These are phyloP conservation scores for Colletotrichum gigasporum DNA, from an alignment of 2,329 filamentous ascomycete genomes.

Conservation along the genomic window DNA sequence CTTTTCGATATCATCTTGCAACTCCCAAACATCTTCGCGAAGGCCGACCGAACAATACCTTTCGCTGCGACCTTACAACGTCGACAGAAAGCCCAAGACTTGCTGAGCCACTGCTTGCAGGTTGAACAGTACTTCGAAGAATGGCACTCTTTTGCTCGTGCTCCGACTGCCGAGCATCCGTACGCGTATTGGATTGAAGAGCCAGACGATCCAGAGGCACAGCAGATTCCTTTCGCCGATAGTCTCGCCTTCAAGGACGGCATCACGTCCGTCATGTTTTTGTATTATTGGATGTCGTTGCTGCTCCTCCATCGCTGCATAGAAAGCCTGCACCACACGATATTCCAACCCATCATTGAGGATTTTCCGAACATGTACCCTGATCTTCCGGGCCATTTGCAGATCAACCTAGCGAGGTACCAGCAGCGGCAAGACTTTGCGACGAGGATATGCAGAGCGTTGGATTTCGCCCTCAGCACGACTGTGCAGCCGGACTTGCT, in stretches of 20 bases:
- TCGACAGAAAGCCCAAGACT: constrained; percentile 55
- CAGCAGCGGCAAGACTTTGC: constrained; percentile 55
- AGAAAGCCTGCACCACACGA: constrained; percentile 52
- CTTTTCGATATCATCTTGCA: constrained; percentile 61
- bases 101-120: constrained; percentile 57
- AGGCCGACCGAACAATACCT: constrained; percentile 52
- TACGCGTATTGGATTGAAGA: constrained; percentile 53
- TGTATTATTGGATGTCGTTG: constrained; percentile 64
- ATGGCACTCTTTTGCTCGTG: constrained; percentile 52
- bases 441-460: constrained; percentile 58
- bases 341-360: constrained; percentile 55
- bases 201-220: constrained; percentile 37
- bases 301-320: constrained; percentile 60
- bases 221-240: constrained; percentile 54
- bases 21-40: constrained; percentile 57
- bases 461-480: constrained; percentile 56
- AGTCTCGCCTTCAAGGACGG: constrained; percentile 55
- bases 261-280: constrained; percentile 55
- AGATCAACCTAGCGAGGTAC: constrained; percentile 54
- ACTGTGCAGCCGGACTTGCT: constrained; percentile 59
- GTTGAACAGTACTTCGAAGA: constrained; percentile 57
- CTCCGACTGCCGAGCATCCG: constrained; percentile 38
- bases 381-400: constrained; percentile 46
- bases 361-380: constrained; percentile 50
- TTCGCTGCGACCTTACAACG: constrained; percentile 51